Evolutionary conservation across 1,284 basidiomycete species (phyloP).

Genomic region (Puccinia coronata): DNA sequence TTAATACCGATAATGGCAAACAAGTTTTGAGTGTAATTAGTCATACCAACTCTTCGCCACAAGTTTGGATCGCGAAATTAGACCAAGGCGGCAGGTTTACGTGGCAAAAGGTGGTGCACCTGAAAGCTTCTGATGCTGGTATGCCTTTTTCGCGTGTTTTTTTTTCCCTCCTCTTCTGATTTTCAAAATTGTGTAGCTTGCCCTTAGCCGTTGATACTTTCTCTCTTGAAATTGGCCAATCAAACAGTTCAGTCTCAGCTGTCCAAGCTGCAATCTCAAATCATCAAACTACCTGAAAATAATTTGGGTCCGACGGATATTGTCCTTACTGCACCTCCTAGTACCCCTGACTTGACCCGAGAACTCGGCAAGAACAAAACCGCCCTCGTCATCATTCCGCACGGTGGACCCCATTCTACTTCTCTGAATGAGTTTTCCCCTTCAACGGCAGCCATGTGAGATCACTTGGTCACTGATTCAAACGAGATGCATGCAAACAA

Average conservation of each 20-base stretch:
- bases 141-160: too few relatives aligned
- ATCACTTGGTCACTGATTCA: not conserved
- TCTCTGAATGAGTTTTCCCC: slow-evolving; percentile 54
- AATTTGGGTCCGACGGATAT: slow-evolving; percentile 55
- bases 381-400: slow-evolving; percentile 64
- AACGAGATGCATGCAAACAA: not conserved
- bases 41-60: slow-evolving; percentile 19
- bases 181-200: not conserved
- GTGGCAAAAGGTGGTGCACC: slow-evolving; percentile 15
- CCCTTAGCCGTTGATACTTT: slow-evolving; percentile 48
- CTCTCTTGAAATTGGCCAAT: not conserved
- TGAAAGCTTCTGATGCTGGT: slow-evolving; percentile 21
- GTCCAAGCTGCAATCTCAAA: slow-evolving; percentile 62
- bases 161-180: not conserved
- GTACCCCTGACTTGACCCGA: slow-evolving; percentile 15
- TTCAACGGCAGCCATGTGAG: slow-evolving; percentile 45
- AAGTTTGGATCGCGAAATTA: slow-evolving; percentile 20
- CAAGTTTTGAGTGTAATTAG: slow-evolving; percentile 8
- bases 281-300: slow-evolving; percentile 63
- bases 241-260: slow-evolving; percentile 13
- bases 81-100: not conserved
- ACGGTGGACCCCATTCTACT: slow-evolving; percentile 70
- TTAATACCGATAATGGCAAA: not conserved
- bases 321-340: slow-evolving; percentile 17
- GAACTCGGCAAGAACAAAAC: slow-evolving; percentile 51